Evolutionary conservation across 1,284 basidiomycete genomes (phyloP).

Genomic region (Cerrena zonata): DNA sequence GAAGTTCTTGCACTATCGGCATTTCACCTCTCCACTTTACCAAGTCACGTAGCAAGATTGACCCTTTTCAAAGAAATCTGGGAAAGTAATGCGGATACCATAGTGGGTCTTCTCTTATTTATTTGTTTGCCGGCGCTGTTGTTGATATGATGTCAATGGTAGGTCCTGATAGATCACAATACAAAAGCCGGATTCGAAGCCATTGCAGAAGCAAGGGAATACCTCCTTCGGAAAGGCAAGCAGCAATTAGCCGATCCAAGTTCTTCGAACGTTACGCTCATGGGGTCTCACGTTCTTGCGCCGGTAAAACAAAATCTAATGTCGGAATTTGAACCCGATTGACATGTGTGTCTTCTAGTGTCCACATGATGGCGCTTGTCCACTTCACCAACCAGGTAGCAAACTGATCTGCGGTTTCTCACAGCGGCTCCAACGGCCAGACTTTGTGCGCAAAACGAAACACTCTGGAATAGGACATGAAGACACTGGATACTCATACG

Average conservation of each 20-base stretch:
- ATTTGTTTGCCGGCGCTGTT: not conserved
- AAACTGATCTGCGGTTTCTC: conserved; percentile 76
- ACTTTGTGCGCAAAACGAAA: conserved; percentile 82
- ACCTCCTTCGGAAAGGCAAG: conserved; percentile 65
- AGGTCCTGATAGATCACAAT: conserved; percentile 86
- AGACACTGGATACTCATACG: conserved; percentile 84
- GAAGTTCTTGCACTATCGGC: conserved; percentile 77
- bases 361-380: conserved; percentile 86
- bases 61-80: conserved; percentile 78
- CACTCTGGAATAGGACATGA: conserved; percentile 81
- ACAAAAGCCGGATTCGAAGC: conserved; percentile 73
- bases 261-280: conserved; percentile 30
- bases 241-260: conserved; percentile 49
- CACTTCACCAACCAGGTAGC: conserved; percentile 53
- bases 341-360: conserved; percentile 47
- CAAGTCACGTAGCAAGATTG: conserved; percentile 58
- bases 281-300: conserved; percentile 75
- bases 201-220: conserved; percentile 79
- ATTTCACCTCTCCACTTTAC: conserved; percentile 75
- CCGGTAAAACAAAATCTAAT: conserved; percentile 50
- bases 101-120: conserved; percentile 44
- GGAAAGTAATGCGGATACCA: conserved; percentile 79
- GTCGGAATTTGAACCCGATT: not conserved
- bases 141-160: conserved; percentile 11
- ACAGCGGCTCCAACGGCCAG: conserved; percentile 81